Evolutionary conservation across 2,329 filamentous ascomycete genomes (phyloP), one percentile per base, ranked within the genome.

Genomic region (Daldinia eschscholtzii): DNA sequence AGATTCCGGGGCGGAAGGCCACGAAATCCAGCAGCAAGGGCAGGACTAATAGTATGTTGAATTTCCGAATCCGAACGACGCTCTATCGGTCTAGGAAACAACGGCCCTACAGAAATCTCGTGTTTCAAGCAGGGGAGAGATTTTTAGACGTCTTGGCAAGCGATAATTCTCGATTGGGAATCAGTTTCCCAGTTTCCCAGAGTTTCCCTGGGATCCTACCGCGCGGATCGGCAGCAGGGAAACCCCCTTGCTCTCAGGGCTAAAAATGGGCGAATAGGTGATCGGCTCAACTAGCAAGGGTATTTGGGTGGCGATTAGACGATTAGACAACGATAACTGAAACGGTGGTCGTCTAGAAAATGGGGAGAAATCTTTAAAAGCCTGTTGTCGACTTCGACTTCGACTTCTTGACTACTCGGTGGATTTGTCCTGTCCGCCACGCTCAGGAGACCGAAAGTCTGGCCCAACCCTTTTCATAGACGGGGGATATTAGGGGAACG

Each of bases 191-290:
- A 28, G 44, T 30, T 46, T 56, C 37, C 65, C 53, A 60, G 35
- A 28, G 44, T 30, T 46, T 56, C 37, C 65, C 53, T 62, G 35
- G 39, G 55, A 67, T 69, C 60, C 64, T 67, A 70, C 69, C 66
- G 69, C 69, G 61, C 66, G 61, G 69, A 70, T 71, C 66, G 61
- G n/a, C 63, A 60, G 55, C 67, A 62, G 18, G 65, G 57, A 39
- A 44, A 15, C 10, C 37, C 53, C 63, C 65, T 53, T 30, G 53
- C 20, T 33, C 44, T 48, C 15, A 30, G 23, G 10, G 44, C 18
- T 56, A 58, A 66, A 57, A 57, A 46, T 18, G 57, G 44, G n/a
- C 48, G 64, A 67, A 67, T 67, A 39, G 57, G 33, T n/a, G 61
- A 64, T 67, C 61, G 15, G 15, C 39, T 28, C 23, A n/a, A 18